phyloP scores from a whole-genome alignment of 2,329 filamentous ascomycete species.

The Plectosphaerella sp. region DNA sequence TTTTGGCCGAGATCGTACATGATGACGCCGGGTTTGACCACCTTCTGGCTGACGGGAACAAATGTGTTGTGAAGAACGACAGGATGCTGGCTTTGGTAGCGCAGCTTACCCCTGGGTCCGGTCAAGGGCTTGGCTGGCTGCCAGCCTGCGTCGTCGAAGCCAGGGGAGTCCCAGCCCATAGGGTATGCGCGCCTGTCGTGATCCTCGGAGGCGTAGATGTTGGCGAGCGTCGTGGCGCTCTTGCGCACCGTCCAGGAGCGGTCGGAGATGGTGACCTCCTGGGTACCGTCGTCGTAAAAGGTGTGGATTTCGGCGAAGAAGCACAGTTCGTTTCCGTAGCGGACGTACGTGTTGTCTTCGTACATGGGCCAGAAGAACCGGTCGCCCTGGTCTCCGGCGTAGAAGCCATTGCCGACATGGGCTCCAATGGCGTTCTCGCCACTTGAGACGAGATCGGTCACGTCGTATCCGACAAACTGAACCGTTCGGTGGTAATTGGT shows the following conservation, averaged over 20 bases:
- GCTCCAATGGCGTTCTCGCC: conserved; percentile 32
- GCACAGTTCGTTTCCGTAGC: conserved; percentile 32
- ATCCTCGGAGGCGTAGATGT: conserved; percentile 34
- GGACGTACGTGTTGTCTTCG: conserved; percentile 33
- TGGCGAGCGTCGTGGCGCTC: conserved; percentile 32
- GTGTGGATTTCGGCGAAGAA: conserved; percentile 33
- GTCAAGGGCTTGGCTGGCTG: conserved; percentile 28
- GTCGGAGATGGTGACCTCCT: conserved; percentile 28
- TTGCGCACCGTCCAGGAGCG: conserved; percentile 30
- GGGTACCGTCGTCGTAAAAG: conserved; percentile 28
- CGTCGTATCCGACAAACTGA: conserved; percentile 37
- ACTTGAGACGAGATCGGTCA: conserved; percentile 24
- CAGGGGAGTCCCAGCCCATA: conserved; percentile 24
- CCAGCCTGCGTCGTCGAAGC: conserved; percentile 21
- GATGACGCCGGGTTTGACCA: conserved; percentile 12
- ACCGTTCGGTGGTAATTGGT: conserved; percentile 33
- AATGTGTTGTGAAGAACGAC: conserved; percentile 30
- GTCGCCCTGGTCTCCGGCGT: conserved; percentile 35
- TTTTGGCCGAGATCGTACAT: conserved; percentile 18
- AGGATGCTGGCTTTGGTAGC: conserved; percentile 33
- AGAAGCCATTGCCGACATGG: conserved; percentile 38
- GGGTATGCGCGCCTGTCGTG: conserved; percentile 29
- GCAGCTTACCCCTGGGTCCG: conserved; percentile 30
- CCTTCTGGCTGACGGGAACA: conserved; percentile 16
- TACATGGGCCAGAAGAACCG: conserved; percentile 38